These are phyloP conservation scores for Nicotiana undulata DNA, from an alignment of 257 asterid species.

Conservation along the genomic window DNA sequence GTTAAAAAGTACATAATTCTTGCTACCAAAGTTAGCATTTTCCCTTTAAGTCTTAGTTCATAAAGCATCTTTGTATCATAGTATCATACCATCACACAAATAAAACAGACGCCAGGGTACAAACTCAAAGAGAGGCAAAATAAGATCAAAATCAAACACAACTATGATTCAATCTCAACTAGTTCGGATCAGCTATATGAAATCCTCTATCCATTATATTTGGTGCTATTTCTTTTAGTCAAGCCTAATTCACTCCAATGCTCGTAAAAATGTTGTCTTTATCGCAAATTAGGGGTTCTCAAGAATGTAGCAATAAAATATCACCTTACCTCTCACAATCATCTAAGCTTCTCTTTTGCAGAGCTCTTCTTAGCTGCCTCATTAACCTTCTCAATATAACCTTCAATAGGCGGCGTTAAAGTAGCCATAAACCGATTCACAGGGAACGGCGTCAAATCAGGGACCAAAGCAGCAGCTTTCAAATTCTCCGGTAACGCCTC, in stretches of 20 bases:
- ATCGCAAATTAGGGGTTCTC: background rate
- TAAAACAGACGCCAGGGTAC: background rate
- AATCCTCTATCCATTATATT: background rate
- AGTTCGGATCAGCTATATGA: background rate
- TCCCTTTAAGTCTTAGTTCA: background rate
- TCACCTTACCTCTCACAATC: constrained; percentile 11
- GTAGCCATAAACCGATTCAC: constrained; percentile 74
- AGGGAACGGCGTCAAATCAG: constrained; percentile 71
- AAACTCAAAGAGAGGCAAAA: background rate
- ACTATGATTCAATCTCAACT: background rate
- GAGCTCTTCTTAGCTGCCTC: constrained; percentile 75
- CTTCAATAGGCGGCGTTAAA: constrained; percentile 90
- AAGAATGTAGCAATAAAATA: background rate
- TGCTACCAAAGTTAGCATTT: background rate
- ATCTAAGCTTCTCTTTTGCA: constrained; percentile 67
- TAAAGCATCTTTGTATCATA: background rate
- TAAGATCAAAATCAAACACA: background rate
- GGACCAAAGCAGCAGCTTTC: constrained; percentile 70
- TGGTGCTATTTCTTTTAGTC: background rate
- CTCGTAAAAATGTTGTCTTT: background rate
- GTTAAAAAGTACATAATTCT: background rate
- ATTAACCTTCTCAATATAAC: constrained; percentile 68
- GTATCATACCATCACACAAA: background rate
- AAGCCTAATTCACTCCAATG: background rate
- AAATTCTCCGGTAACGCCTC: constrained; percentile 76